phyloP scores from a whole-genome alignment of 1,284 basidiomycete species.

The Apiotrichum gracile region DNA sequence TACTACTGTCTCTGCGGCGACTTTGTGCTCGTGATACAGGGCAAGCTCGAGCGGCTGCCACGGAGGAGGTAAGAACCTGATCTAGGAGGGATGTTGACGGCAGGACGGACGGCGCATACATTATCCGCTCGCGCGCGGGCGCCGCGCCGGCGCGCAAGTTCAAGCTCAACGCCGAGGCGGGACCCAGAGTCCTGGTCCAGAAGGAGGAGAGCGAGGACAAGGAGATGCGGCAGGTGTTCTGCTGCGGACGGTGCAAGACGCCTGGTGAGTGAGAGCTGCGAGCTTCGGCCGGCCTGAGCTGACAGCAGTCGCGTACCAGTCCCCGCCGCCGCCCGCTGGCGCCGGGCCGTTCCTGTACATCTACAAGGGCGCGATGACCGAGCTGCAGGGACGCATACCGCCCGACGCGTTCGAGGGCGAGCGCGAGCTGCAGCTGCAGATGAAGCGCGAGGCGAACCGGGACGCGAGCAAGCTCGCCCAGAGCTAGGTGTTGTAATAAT shows the following conservation, averaged over 20 bases:
- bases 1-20: slow-evolving; percentile 50
- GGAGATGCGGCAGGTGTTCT: slow-evolving; percentile 41
- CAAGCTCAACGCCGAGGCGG: slow-evolving; percentile 44
- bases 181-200: slow-evolving; percentile 38
- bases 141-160: slow-evolving; percentile 41
- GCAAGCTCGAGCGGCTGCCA: slow-evolving; percentile 43
- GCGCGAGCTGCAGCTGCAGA: slow-evolving; percentile 8
- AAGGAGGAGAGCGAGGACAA: slow-evolving; percentile 30
- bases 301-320: slow-evolving; percentile 43
- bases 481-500: background rate
- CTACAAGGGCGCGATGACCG: slow-evolving; percentile 43
- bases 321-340: slow-evolving; percentile 37
- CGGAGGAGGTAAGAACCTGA: slow-evolving; percentile 30
- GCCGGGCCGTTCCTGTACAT: slow-evolving; percentile 43
- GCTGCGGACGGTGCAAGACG: slow-evolving; percentile 43
- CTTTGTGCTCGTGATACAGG: slow-evolving; percentile 46
- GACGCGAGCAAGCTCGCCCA: background rate
- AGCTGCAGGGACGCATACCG: slow-evolving; percentile 47
- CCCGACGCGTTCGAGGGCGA: slow-evolving; percentile 47
- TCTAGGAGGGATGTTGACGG: background rate
- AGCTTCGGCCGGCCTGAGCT: background rate
- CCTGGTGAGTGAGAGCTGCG: slow-evolving; percentile 41
- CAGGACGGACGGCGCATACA: slow-evolving; percentile 42
- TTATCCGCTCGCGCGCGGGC: slow-evolving; percentile 35
- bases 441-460: background rate